These are phyloP conservation scores for Thamnidium elegans DNA, from an alignment of 192 early-diverging fungal genomes.

Conservation along the genomic window DNA sequence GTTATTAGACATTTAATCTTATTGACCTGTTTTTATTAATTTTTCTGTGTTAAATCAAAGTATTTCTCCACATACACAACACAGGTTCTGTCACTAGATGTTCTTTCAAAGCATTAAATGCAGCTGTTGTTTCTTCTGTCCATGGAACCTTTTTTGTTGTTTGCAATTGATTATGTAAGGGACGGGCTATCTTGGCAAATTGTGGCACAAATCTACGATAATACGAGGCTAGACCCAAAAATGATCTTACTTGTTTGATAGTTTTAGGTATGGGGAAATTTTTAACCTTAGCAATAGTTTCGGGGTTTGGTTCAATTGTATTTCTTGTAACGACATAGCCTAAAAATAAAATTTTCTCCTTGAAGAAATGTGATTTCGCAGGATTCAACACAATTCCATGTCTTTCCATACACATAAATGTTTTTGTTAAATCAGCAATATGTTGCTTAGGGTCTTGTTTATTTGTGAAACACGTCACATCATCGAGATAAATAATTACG, in stretches of 20 bases:
- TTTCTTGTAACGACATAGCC: constrained; percentile 24
- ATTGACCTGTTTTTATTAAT: too few species aligned
- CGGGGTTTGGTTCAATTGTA: constrained; percentile 22
- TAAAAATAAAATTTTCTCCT: constrained; percentile 22
- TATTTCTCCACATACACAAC: too few species aligned
- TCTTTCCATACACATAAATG: constrained; percentile 18
- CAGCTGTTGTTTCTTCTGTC: not conserved
- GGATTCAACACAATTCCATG: not conserved
- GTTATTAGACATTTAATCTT: too few species aligned
- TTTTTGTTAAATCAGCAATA: constrained; percentile 11
- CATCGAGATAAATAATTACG: constrained; percentile 42
- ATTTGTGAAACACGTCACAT: constrained; percentile 36
- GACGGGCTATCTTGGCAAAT: constrained; percentile 23
- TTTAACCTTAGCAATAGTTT: constrained; percentile 20
- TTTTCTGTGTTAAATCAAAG: too few species aligned
- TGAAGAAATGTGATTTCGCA: constrained; percentile 12
- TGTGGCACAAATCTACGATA: constrained; percentile 25
- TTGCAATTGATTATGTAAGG: not conserved
- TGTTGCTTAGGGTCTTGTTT: constrained; percentile 29
- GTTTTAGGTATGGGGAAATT: constrained; percentile 21
- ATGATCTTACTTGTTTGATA: constrained; percentile 13
- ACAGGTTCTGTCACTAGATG: not conserved
- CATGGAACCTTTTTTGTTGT: not conserved
- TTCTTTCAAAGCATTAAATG: not conserved
- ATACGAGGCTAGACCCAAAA: constrained; percentile 25